Base-by-base conservation (phyloP, 345 rosid species). In the Boechera divaricarpa region DNA sequence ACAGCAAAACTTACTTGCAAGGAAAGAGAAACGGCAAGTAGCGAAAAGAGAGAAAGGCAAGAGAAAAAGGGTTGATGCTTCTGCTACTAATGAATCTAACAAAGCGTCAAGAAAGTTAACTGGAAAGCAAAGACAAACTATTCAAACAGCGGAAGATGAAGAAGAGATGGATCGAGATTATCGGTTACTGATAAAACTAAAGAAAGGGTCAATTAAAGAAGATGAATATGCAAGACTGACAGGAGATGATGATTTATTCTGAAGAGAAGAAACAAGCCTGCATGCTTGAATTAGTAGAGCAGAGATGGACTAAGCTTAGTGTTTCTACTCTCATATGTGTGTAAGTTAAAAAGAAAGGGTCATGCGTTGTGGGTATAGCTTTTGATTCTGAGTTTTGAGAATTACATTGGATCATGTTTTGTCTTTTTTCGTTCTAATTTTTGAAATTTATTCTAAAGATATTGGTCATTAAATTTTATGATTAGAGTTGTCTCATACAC, bases 81-180 rank as follows among this genome's bases (percentile, higher is more conserved):
- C 52, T 11, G 61, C 28, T 18, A 26, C 16, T 3, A 3, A 26
- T 13, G 70, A 63, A 9, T 13, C 63, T 12, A 69, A 16, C 53
- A 70, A 71, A 9, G 64, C 24, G 54, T 64, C 64, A 64, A 89
- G 82, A 78, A 90, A 92, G 87, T 81, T 86, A 73, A 92, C 99
- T 0, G 97, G 93, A 16, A 92, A 90, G 63, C 93, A 91, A 74
- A 88, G 98, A 75, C 94, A 90, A 38, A 85, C 93, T 2, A 75
- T 81, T 68, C 99, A 92, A 84, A 83, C 89, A 47, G 56, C 83
- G 12, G 94, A 92, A 81, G 97, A 95, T 58, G 91, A 86, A 7
- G 91, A 92, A 24, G 93, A 88, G 72, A 65, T 92, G 86, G 74
- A 89, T 48, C 79, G 85, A 39, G 89, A 91, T 9, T 91, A 91